phyloP scores from a whole-genome alignment of 2,329 filamentous ascomycete species.

The Alternaria burnsii region DNA sequence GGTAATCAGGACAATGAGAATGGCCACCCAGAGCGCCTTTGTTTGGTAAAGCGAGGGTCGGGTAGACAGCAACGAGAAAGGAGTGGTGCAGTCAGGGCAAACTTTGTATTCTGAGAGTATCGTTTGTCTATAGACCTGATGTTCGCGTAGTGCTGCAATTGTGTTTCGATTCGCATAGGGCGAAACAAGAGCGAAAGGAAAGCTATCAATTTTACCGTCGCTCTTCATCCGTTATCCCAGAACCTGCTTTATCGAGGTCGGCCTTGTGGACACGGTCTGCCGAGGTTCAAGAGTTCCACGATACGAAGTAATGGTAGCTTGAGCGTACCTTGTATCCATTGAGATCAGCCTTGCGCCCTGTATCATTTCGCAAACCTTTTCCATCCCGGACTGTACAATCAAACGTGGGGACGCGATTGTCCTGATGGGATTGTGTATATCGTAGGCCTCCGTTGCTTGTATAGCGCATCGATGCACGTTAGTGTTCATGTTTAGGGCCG shows the following conservation, averaged over 20 bases:
- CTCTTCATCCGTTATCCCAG: neutral
- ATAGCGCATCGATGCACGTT: neutral
- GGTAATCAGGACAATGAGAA: slow-evolving; percentile 10
- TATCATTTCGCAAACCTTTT: neutral
- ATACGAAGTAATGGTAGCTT: neutral
- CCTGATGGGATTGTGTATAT: neutral
- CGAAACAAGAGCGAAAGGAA: neutral
- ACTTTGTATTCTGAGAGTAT: neutral
- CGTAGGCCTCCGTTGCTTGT: neutral
- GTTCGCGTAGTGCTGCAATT: neutral
- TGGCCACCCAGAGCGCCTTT: slow-evolving; percentile 2
- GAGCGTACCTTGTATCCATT: neutral
- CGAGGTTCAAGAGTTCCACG: neutral
- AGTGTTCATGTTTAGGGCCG: neutral
- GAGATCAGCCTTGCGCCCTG: neutral
- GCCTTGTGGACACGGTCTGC: neutral
- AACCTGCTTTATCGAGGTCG: neutral
- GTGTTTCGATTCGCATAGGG: neutral
- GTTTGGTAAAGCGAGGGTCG: neutral
- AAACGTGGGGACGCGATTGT: neutral
- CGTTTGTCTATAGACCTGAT: slow-evolving; percentile 6
- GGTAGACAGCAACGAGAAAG: neutral
- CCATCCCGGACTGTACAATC: neutral
- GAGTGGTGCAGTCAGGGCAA: neutral
- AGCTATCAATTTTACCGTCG: neutral